Evolutionary conservation across 805 yeast genomes (phyloP).

Genomic region (Kodamaea kaohsiungensis): DNA sequence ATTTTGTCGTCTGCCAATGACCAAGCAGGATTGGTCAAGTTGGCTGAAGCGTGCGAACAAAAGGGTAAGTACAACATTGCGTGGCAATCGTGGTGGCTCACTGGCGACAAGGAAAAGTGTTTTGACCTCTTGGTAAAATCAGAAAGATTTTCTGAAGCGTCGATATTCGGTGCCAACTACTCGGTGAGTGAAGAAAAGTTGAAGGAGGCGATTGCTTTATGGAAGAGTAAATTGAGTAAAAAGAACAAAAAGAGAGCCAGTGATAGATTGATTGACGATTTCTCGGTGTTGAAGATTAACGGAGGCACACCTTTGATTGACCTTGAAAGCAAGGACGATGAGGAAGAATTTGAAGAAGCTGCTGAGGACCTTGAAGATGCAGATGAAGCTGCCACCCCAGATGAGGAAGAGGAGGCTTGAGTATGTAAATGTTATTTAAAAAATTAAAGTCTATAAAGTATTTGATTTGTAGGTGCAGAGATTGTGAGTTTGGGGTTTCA

Average conservation of each 20-base stretch:
- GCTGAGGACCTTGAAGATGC: slow-evolving; percentile 16
- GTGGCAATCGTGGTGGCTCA: slow-evolving; percentile 87
- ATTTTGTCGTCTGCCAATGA: slow-evolving; percentile 82
- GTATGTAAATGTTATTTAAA: slow-evolving; percentile 1
- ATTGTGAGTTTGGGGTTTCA: too few species aligned
- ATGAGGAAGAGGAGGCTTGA: slow-evolving; percentile 19
- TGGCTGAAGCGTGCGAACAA: slow-evolving; percentile 68
- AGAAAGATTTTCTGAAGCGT: slow-evolving; percentile 80
- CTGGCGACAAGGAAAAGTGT: slow-evolving; percentile 68
- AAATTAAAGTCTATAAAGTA: neutral
- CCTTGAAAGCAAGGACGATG: slow-evolving; percentile 15
- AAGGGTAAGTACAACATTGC: slow-evolving; percentile 87
- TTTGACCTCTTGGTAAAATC: slow-evolving; percentile 64
- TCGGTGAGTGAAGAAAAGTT: slow-evolving; percentile 45
- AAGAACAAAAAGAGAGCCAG: slow-evolving; percentile 60
- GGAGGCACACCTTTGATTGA: slow-evolving; percentile 18
- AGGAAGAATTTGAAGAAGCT: slow-evolving; percentile 12
- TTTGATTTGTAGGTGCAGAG: neutral
- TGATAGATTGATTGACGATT: slow-evolving; percentile 56
- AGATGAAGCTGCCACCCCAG: slow-evolving; percentile 17
- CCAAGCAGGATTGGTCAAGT: slow-evolving; percentile 53
- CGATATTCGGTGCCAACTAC: slow-evolving; percentile 76
- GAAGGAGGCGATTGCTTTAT: slow-evolving; percentile 49
- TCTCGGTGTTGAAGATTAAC: slow-evolving; percentile 19
- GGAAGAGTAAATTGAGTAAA: slow-evolving; percentile 63